Evolutionary conservation across 495 filamentous ascomycete species (phyloP), one percentile per base, ranked within the genome.

Genomic region (Neurospora discreta): DNA sequence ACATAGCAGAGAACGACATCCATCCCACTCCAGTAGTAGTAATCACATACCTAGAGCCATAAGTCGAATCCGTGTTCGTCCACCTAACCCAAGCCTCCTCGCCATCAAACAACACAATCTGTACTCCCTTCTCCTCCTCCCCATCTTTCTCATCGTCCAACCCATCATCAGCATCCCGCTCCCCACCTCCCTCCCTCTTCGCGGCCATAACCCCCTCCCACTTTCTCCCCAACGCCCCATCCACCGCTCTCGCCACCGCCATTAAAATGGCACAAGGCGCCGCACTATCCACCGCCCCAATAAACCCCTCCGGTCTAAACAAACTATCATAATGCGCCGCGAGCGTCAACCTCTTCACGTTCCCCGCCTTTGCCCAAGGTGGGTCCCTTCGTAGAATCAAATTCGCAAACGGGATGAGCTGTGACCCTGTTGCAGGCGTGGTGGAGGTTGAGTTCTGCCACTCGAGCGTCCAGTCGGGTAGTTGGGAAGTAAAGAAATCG

Each of bases 291-390:
- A 90, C 94, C 0, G 94, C 95, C 7, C 95, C 95, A 69, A 99
- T 93, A 79, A 99, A 99, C 0, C 93, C 95, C 72, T 90, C 80
- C 0, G 96, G 96, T 11, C 84, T 83, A 38, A 92, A 84, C 81
- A 95, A 91, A 78, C 89, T 92, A 76, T 99, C 95, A 82, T 97
- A 99, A 82, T 99, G 95, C 60, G 95, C 95, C 30, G 94, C 96
- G 39, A 98, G 85, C 13, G 93, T 94, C 76, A 98, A 80, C 33
- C 93, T 81, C 26, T 90, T 91, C 16, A 94, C 88, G 71, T 97
- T 90, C 1, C 93, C 70, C 30, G 39, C 30, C 2, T 82, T 78
- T 5, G 81, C 75, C 89, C 93, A 93, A 3, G 95, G 95, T 33
- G 95, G 95, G 79, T 99, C 95, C 69, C 94, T 90, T n/a, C 89